A percentile compares a stretch with the other conserved stretches of the same genome.
phyloP scores from a whole-genome alignment of 2,329 filamentous ascomycete species.

The Calonectria crousiana region DNA sequence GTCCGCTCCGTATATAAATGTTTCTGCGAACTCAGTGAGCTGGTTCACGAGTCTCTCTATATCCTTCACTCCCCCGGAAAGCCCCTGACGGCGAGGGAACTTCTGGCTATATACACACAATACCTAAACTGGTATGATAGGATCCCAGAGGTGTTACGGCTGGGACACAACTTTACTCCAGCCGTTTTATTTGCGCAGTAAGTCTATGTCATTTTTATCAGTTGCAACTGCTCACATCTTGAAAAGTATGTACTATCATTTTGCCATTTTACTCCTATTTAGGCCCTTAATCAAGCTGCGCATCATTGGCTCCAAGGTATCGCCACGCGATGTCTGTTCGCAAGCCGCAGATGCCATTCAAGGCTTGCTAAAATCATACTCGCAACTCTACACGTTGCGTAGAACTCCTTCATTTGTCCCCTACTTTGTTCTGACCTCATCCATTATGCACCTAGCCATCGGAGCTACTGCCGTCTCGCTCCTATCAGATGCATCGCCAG shows the following conservation, averaged over 20 bases:
- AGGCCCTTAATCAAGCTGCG: conserved; percentile 76
- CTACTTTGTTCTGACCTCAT: conserved; percentile 71
- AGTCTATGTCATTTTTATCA: conserved; percentile 47
- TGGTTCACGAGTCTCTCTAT: conserved; percentile 78
- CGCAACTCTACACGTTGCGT: conserved; percentile 69
- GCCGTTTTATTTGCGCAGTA: conserved; percentile 81
- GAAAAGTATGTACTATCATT: conserved; percentile 78
- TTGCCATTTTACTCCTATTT: conserved; percentile 79
- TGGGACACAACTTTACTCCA: conserved; percentile 78
- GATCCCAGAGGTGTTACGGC: conserved; percentile 72
- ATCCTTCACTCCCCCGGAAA: conserved; percentile 78
- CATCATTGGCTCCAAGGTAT: conserved; percentile 73
- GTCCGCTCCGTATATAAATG: conserved; percentile 76
- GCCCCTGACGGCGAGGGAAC: conserved; percentile 71
- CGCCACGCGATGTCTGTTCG: conserved; percentile 74
- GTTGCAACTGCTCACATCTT: conserved; percentile 13
- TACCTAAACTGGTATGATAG: conserved; percentile 79
- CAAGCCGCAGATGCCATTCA: conserved; percentile 72
- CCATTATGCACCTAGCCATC: conserved; percentile 71
- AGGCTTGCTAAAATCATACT: conserved; percentile 67
- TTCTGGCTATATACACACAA: conserved; percentile 74
- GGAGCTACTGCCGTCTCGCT: conserved; percentile 52
- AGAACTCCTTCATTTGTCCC: conserved; percentile 72
- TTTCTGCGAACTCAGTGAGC: conserved; percentile 79
- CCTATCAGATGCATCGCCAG: conserved; percentile 30